phyloP scores from a whole-genome alignment of 352 stramenopile species.

The Phytophthora chlamydospora region DNA sequence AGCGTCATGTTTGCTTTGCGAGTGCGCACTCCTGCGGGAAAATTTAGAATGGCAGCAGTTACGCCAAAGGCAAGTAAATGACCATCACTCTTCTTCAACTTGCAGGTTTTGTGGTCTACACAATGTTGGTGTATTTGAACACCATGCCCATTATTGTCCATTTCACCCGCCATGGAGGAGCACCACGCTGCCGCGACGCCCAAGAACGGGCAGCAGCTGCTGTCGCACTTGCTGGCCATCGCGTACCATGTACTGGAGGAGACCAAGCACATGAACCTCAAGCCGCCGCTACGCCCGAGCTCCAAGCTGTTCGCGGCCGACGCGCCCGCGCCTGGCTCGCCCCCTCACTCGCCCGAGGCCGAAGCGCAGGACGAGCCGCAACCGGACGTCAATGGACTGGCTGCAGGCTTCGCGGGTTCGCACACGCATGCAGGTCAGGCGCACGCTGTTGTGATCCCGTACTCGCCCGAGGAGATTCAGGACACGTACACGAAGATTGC shows the following conservation, averaged over 20 bases:
- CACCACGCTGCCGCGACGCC: neutral
- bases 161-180: conserved; percentile 32
- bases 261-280: conserved; percentile 86
- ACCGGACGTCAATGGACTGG: conserved; percentile 53
- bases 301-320: conserved; percentile 79
- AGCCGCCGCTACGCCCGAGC: conserved; percentile 79
- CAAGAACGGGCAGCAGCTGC: conserved; percentile 61
- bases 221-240: conserved; percentile 76
- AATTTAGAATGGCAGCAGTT: neutral
- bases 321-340: conserved; percentile 30
- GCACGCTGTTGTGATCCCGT: conserved; percentile 66
- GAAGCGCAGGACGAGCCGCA: conserved; percentile 51
- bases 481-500: conserved; percentile 88
- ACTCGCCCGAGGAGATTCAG: conserved; percentile 84
- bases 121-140: neutral
- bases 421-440: conserved; percentile 35
- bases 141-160: conserved; percentile 1
- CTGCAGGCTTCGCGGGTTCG: conserved; percentile 33
- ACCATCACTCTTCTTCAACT: conserved; percentile 21
- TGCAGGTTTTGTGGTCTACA: conserved; percentile 1
- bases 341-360: conserved; percentile 37
- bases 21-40: neutral
- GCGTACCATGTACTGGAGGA: conserved; percentile 83
- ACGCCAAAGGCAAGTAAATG: conserved; percentile 2
- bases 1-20: conserved; percentile 4